Base-by-base conservation (phyloP, 306 rosid genomes). In the Canavalia gladiata region DNA sequence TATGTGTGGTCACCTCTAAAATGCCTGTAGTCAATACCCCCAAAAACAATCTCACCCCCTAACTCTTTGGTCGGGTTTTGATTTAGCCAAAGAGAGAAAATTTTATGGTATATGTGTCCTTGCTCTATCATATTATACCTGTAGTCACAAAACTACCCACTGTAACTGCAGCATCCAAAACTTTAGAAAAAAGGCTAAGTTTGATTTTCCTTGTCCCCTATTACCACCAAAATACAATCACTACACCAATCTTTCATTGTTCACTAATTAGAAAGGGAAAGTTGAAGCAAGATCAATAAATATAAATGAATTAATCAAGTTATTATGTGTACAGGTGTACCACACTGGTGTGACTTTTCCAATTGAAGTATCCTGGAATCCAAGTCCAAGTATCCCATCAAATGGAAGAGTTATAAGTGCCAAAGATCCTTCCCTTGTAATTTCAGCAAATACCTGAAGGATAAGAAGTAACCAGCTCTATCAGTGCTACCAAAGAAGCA, bases 1-100 rank as follows among this genome's bases (percentile, higher is more conserved):
- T 89, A 90, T 34, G 88, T 92, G 73, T 90, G 97, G 11, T 90
- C 91, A 54, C 95, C 97, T 59, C 71, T 85, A 81, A 90, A 92
- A 76, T 81, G 95, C 63, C 83, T 88, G 75, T 78, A 82, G 65
- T 90, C 93, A 83, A 88, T 67, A 65, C 97, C 97, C 68, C 97
- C 97, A 81, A 87, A 87, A 69, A 87, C 73, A 81, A 87, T 81
- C 84, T 87, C 90, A 72, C 90, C 90, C 43, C 90, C 87, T 55
- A 85, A 47, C 49, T 87, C n/a, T 52, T 50, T 81, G 77, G 25
- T 11, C 43, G 87, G 81, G 5, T 84, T 79, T 28, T 68, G 71
- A 77, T 81, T 84, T 57, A 87, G 63, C 87, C 90, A 87, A 76
- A 87, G 49, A 25, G 90, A 84, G 78, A 87, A 84, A 45, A 87